Evolutionary conservation across 768 basidiomycete genomes (phyloP).

Genomic region (Heimioporus sp.): DNA sequence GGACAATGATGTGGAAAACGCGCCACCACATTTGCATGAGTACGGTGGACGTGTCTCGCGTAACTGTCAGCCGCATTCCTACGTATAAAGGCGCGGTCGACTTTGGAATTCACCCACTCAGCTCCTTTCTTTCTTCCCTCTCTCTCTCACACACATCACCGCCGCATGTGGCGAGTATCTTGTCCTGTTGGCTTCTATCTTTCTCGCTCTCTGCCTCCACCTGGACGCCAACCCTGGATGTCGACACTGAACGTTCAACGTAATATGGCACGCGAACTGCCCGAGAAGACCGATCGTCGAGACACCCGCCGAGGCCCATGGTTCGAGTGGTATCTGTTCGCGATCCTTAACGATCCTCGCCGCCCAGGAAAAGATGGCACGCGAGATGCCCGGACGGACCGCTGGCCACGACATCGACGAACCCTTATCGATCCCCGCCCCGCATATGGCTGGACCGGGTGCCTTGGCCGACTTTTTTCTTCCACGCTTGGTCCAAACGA

Average conservation of each 20-base stretch:
- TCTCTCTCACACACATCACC: background rate
- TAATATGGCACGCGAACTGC: too few species aligned
- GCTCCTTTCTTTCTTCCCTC: background rate
- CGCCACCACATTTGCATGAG: background rate
- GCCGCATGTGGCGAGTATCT: background rate
- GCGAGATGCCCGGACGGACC: constrained; percentile 1
- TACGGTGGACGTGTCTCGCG: background rate
- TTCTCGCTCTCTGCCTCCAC: too few species aligned
- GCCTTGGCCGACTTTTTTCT: too few species aligned
- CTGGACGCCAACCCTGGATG: too few species aligned
- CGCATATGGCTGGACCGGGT: too few species aligned
- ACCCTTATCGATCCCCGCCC: too few species aligned
- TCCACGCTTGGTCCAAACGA: too few species aligned
- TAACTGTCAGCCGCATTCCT: constrained; percentile 7
- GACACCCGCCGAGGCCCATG: too few species aligned
- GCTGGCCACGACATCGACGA: too few species aligned
- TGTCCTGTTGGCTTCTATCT: background rate
- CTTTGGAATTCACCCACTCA: background rate
- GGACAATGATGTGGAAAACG: background rate
- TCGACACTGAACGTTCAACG: too few species aligned
- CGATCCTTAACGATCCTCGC: background rate
- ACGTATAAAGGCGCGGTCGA: constrained; percentile 9
- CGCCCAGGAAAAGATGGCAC: background rate
- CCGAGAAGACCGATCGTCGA: background rate
- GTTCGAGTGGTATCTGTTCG: background rate